Evolutionary conservation across 768 basidiomycete species (phyloP), one percentile per base, ranked within the genome.

Genomic region (Dendrothele bispora): DNA sequence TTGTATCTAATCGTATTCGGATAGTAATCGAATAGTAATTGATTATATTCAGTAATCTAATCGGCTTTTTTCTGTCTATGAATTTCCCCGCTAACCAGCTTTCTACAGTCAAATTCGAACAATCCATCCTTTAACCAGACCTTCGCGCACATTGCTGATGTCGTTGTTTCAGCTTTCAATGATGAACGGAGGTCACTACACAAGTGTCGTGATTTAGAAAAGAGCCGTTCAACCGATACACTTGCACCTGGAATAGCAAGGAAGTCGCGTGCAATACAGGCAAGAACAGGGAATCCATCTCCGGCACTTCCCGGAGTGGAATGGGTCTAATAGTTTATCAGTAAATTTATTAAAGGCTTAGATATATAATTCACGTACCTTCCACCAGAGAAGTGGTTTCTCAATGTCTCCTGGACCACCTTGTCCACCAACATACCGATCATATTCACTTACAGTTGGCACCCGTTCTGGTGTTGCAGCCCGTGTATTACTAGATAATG

Each of bases 211-310:
- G 64, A 65, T 37, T 57, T 61, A 3, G 62, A 69, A 47, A 69
- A 68, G 2, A 58, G 24, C 2, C 60, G 49, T 41, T 70, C 65
- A 18, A 69, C 65, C 1, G 68, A 65, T 4, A 64, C 59, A 50
- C 62, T 64, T 1, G 66, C 59, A 5, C 55, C 65, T 4, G 66
- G 64, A 44, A 70, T 67, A 20, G 66, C 63, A 12, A 70, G 57
- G 46, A 54, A 62, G 53, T 69, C 62, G 0, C 55, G 55, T 14
- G 64, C 65, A 48, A 69, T 67, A 29, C 49, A 37, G 7, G 65
- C 55, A 22, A 66, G 40, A 5, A 52, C 54, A 0, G 64, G 68
- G 28, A 65, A 69, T 10, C 52, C 49, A 5, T 51, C 20, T 2
- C 39, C 54, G 52, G 61, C 55, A 2, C 42, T 48, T 61, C 64